Percentiles rank a stretch among this genome's conserved stretches.
Evolutionary conservation across 768 basidiomycete genomes (phyloP).

Genomic region (Suillus americanus): DNA sequence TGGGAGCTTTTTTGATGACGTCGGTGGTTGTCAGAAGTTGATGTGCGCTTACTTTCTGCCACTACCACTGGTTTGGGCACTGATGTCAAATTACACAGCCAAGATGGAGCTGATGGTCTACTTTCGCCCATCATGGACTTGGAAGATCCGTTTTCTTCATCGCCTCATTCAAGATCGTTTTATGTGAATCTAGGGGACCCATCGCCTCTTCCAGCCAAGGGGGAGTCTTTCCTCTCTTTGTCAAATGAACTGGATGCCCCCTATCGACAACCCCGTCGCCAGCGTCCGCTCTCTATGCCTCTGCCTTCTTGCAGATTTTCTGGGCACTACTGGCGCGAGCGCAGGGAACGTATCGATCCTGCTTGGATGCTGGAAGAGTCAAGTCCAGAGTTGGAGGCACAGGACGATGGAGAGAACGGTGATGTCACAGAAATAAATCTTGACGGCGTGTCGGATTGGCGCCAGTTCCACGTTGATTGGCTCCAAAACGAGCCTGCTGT

Average conservation of each 20-base stretch:
- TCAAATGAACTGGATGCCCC: slow-evolving; percentile 30
- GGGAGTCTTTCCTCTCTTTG: slow-evolving; percentile 44
- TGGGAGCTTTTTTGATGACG: slow-evolving; percentile 5
- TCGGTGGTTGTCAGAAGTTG: slow-evolving; percentile 3
- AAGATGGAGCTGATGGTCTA: slow-evolving; percentile 1
- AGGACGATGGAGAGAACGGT: slow-evolving; percentile 32
- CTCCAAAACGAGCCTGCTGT: slow-evolving; percentile 15
- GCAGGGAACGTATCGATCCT: slow-evolving; percentile 32
- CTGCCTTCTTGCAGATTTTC: slow-evolving; percentile 35
- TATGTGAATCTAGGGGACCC: slow-evolving; percentile 42
- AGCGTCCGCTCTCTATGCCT: slow-evolving; percentile 33
- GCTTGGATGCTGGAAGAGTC: slow-evolving; percentile 43
- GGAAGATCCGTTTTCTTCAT: slow-evolving; percentile 42
- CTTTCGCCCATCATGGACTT: slow-evolving; percentile 5
- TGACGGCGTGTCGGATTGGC: slow-evolving; percentile 42
- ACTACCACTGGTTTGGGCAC: neutral
- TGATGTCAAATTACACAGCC: slow-evolving; percentile 9
- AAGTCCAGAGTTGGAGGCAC: slow-evolving; percentile 27
- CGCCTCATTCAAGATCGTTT: slow-evolving; percentile 42
- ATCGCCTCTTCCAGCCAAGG: slow-evolving; percentile 25
- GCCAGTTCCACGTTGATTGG: slow-evolving; percentile 54
- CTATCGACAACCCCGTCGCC: slow-evolving; percentile 23
- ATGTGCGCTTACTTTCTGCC: slow-evolving; percentile 16
- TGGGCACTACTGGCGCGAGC: slow-evolving; percentile 25
- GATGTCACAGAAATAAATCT: slow-evolving; percentile 23